These are phyloP conservation scores for Datura wrightii DNA, from an alignment of 257 asterid species.

Conservation along the genomic window DNA sequence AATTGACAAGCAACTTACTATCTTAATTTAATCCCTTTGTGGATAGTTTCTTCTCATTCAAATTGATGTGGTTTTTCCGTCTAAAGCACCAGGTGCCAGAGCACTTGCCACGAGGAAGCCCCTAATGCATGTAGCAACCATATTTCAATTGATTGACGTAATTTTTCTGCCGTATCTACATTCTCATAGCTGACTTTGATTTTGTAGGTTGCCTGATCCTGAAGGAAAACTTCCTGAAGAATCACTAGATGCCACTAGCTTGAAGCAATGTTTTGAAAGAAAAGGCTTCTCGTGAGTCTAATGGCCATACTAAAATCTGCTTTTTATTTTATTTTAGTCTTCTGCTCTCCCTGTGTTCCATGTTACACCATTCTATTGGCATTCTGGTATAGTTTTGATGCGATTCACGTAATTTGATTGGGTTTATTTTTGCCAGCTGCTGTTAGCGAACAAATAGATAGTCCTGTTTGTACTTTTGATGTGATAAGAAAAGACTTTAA, in stretches of 20 bases:
- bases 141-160: not conserved
- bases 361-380: conserved; percentile 24
- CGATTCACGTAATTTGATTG: not conserved
- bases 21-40: conserved; percentile 17
- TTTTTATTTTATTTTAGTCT: not conserved
- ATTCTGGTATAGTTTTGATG: not conserved
- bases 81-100: not conserved
- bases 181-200: conserved; percentile 28
- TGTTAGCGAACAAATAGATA: not conserved
- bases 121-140: not conserved
- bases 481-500: not conserved
- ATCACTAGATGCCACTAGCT: conserved; percentile 64
- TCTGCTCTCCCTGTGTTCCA: conserved; percentile 12
- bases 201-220: conserved; percentile 78
- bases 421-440: not conserved
- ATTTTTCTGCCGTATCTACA: not conserved
- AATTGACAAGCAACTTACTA: not conserved
- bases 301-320: not conserved
- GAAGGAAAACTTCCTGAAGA: conserved; percentile 91
- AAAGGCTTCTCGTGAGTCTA: conserved; percentile 92
- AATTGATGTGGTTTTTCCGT: not conserved
- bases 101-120: not conserved
- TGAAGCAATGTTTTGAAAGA: conserved; percentile 66
- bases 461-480: not conserved
- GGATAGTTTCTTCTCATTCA: conserved; percentile 19